phyloP scores from a whole-genome alignment of 202 grass and related monocot genomes.

The Schoenoplectus triqueter region DNA sequence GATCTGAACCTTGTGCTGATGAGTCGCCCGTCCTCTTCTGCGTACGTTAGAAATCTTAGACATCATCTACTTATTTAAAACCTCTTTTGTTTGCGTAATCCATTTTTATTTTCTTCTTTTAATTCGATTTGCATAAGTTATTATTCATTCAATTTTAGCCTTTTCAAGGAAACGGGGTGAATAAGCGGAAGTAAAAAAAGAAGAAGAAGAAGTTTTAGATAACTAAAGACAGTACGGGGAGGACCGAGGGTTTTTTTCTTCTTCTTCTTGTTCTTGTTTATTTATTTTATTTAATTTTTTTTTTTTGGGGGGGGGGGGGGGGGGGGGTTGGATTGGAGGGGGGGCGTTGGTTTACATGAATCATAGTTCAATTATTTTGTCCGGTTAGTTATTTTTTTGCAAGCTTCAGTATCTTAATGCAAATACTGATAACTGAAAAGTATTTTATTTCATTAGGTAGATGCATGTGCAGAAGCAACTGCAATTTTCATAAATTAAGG shows the following conservation, averaged over 20 bases:
- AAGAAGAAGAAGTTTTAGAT: background rate
- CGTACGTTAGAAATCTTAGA: slow-evolving; percentile 23
- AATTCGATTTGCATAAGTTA: background rate
- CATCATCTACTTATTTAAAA: slow-evolving; percentile 5
- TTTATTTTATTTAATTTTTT: too few species aligned
- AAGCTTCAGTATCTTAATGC: background rate
- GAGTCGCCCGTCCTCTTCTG: slow-evolving; percentile 9
- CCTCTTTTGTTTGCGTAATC: background rate
- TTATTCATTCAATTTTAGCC: slow-evolving; percentile 8
- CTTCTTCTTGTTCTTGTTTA: background rate
- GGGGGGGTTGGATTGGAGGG: background rate
- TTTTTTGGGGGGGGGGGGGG: too few species aligned
- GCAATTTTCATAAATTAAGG: background rate
- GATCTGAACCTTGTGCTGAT: background rate
- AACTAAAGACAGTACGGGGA: too few species aligned
- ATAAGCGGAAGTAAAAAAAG: background rate
- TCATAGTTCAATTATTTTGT: background rate
- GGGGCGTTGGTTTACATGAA: background rate
- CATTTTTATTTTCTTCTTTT: background rate
- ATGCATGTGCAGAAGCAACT: slow-evolving; percentile 1
- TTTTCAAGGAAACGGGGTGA: background rate
- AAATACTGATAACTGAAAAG: background rate
- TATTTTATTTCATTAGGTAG: slow-evolving; percentile 25
- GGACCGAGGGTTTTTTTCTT: too few species aligned
- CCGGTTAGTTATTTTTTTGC: background rate